Conservation (phyloP, 305 asterid genomes). For the Nicotiana rustica region DNA sequence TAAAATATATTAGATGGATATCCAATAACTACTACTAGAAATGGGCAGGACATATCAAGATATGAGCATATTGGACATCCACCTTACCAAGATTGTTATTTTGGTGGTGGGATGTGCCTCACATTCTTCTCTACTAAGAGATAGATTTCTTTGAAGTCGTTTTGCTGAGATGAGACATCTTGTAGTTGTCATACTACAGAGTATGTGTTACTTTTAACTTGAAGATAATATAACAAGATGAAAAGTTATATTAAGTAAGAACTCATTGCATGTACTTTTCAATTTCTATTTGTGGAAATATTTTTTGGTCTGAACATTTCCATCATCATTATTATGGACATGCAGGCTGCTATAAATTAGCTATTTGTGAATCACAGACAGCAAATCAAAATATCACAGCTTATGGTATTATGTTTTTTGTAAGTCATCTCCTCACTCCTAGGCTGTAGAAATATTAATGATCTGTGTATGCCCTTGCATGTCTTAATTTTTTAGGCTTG, state of each 20-base stretch:
- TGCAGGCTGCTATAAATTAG: constrained; percentile 75
- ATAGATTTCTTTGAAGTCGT: neutral
- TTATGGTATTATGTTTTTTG: constrained; percentile 74
- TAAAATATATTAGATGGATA: constrained; percentile 11
- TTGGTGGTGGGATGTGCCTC: neutral
- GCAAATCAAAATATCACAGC: constrained; percentile 80
- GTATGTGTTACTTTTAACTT: constrained; percentile 7
- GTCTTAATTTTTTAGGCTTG: neutral
- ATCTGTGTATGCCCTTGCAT: constrained; percentile 19
- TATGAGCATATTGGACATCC: constrained; percentile 2
- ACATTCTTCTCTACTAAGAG: constrained; percentile 8
- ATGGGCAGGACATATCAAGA: constrained; percentile 19
- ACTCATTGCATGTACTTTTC: constrained; percentile 21
- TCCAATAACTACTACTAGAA: neutral
- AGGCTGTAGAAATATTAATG: constrained; percentile 15
- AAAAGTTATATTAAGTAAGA: constrained; percentile 25
- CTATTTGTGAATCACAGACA: constrained; percentile 64
- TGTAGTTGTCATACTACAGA: constrained; percentile 9
- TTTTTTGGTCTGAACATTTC: constrained; percentile 22
- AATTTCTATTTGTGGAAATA: constrained; percentile 20
- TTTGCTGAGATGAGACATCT: constrained; percentile 24
- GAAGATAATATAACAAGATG: constrained; percentile 1
- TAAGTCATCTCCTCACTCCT: constrained; percentile 49
- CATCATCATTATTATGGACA: constrained; percentile 34
- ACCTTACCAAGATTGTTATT: constrained; percentile 24